phyloP scores from a whole-genome alignment of 2,329 filamentous ascomycete genomes.

The Fusarium scirpi region DNA sequence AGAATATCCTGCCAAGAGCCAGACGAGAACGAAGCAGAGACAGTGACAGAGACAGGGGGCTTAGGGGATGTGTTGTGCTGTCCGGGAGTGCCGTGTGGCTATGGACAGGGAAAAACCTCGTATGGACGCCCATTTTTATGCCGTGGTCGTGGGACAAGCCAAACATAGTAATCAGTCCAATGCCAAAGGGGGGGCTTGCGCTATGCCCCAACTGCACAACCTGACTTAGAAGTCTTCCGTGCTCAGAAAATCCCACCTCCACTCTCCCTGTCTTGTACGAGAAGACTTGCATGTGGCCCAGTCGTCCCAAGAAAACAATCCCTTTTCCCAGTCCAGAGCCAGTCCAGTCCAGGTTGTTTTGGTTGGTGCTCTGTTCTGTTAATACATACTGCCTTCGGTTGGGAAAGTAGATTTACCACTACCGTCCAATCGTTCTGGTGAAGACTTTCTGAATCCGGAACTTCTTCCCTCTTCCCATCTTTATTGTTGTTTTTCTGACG shows the following conservation, averaged over 20 bases:
- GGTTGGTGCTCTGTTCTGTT: conserved; percentile 41
- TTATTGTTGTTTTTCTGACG: conserved; percentile 36
- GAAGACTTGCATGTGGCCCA: conserved; percentile 41
- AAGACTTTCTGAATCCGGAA: conserved; percentile 38
- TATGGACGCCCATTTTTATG: conserved; percentile 43
- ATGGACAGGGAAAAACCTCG: conserved; percentile 42
- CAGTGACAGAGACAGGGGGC: conserved; percentile 21
- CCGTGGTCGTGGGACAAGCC: conserved; percentile 43
- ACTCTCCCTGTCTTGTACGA: conserved; percentile 28
- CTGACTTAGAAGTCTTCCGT: conserved; percentile 24
- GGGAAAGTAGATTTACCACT: conserved; percentile 35
- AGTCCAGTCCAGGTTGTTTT: conserved; percentile 34
- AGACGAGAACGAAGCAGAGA: conserved; percentile 8
- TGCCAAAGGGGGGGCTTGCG: conserved; percentile 30
- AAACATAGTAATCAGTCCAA: conserved; percentile 45
- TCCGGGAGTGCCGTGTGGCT: conserved; percentile 44
- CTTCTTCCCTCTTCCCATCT: conserved; percentile 27
- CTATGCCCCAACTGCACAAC: conserved; percentile 31
- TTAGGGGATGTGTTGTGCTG: conserved; percentile 4
- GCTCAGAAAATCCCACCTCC: conserved; percentile 25
- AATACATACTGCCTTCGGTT: conserved; percentile 28
- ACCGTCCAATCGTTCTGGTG: conserved; percentile 36
- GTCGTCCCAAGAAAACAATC: conserved; percentile 47
- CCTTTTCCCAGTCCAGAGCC: conserved; percentile 44
- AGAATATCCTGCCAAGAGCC: conserved; percentile 5